phyloP scores from a whole-genome alignment of 2,329 filamentous ascomycete genomes.

The Hymenoscyphus linearis region DNA sequence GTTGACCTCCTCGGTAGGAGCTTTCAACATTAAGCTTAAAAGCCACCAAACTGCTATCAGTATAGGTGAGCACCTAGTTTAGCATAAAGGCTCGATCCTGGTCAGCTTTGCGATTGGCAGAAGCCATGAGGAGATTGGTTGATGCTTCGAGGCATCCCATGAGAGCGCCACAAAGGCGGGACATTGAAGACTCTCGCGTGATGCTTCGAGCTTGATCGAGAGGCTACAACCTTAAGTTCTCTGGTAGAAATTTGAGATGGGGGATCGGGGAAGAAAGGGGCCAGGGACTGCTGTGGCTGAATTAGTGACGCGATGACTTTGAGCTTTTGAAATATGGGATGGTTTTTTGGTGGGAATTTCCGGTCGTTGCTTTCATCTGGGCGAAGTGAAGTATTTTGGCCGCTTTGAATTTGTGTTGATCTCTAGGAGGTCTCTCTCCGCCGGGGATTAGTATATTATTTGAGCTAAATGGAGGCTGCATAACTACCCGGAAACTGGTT shows the following conservation, averaged over 20 bases:
- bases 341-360: too few relatives aligned
- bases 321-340: not conserved
- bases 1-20: not conserved
- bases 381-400: too few relatives aligned
- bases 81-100: not conserved
- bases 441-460: too few relatives aligned
- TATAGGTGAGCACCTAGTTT: not conserved
- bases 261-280: not conserved
- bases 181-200: not conserved
- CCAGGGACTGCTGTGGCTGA: not conserved
- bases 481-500: too few relatives aligned
- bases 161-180: not conserved
- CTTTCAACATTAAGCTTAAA: not conserved
- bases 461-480: too few relatives aligned
- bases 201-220: not conserved
- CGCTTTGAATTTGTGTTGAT: too few relatives aligned
- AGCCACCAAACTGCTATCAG: not conserved
- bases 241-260: not conserved
- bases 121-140: not conserved
- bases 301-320: slow-evolving; percentile 1
- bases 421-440: too few relatives aligned
- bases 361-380: too few relatives aligned
- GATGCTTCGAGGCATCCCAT: not conserved
- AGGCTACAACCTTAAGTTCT: not conserved
- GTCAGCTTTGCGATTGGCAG: not conserved